phyloP scores from a whole-genome alignment of 75 land plant genomes.

The Pinus taeda region DNA sequence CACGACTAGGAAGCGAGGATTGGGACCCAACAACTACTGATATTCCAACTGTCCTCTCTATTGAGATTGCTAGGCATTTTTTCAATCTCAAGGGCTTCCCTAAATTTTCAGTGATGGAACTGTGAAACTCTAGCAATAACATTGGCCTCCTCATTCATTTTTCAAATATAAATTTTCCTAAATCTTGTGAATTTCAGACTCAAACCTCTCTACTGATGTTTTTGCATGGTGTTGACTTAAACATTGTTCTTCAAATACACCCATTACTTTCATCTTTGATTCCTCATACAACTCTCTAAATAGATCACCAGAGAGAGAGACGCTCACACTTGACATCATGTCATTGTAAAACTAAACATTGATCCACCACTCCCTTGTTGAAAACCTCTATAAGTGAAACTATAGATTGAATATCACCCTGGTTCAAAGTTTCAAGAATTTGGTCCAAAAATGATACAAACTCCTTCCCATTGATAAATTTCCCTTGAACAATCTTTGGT shows the following conservation, averaged over 20 bases:
- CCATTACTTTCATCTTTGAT: slow-evolving; percentile 35
- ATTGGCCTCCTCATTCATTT: slow-evolving; percentile 27
- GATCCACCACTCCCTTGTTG: slow-evolving; percentile 73
- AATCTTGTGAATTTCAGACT: slow-evolving; percentile 63
- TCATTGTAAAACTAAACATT: slow-evolving; percentile 64
- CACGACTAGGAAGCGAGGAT: no score
- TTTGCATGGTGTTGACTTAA: slow-evolving; percentile 74
- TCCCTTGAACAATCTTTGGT: slow-evolving; percentile 83
- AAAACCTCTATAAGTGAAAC: slow-evolving; percentile 85
- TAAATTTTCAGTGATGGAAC: no score
- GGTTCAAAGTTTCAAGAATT: slow-evolving; percentile 83
- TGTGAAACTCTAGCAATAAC: no score
- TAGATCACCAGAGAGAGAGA: slow-evolving; percentile 45
- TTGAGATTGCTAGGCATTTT: no score
- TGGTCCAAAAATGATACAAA: slow-evolving; percentile 76
- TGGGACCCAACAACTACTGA: no score
- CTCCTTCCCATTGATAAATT: slow-evolving; percentile 71
- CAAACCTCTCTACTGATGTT: slow-evolving; percentile 46
- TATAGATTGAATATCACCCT: slow-evolving; percentile 86
- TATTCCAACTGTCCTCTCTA: no score
- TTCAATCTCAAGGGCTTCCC: no score
- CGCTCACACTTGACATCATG: slow-evolving; percentile 29
- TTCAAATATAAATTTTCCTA: slow-evolving; percentile 36
- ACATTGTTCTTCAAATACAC: slow-evolving; percentile 62
- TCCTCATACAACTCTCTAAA: slow-evolving; percentile 42